phyloP scores from a whole-genome alignment of 805 yeast species.

The Schizosaccharomyces lindneri region DNA sequence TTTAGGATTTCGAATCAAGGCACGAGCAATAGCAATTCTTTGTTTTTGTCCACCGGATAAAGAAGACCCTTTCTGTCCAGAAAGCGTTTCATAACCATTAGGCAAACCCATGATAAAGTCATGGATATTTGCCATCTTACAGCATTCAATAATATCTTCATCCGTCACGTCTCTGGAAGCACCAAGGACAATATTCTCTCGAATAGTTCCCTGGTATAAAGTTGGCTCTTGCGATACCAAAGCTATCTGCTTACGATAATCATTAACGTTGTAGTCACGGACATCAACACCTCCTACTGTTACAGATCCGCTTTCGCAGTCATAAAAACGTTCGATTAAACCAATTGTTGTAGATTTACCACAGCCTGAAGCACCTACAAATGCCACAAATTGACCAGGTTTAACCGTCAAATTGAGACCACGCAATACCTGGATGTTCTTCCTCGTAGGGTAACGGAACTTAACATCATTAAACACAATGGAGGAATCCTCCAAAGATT shows the following conservation, averaged over 20 bases:
- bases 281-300: slow-evolving; percentile 23
- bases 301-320: slow-evolving; percentile 24
- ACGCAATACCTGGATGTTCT: slow-evolving; percentile 11
- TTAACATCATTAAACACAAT: slow-evolving; percentile 22
- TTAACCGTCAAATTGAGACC: slow-evolving; percentile 19
- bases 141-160: slow-evolving; percentile 19
- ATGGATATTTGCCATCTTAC: slow-evolving; percentile 27
- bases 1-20: slow-evolving; percentile 31
- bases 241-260: slow-evolving; percentile 27
- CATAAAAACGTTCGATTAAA: slow-evolving; percentile 31
- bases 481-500: slow-evolving; percentile 10
- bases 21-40: slow-evolving; percentile 38
- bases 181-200: slow-evolving; percentile 40
- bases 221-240: slow-evolving; percentile 34
- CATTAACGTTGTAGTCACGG: slow-evolving; percentile 24
- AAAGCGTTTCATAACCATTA: slow-evolving; percentile 26
- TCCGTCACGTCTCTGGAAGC: slow-evolving; percentile 13
- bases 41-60: slow-evolving; percentile 45
- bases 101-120: slow-evolving; percentile 28
- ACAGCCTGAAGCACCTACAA: slow-evolving; percentile 63
- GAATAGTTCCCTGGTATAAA: slow-evolving; percentile 53
- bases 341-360: slow-evolving; percentile 25
- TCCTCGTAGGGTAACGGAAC: slow-evolving; percentile 13
- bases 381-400: slow-evolving; percentile 64
- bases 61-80: slow-evolving; percentile 24